These are phyloP conservation scores for Simmondsia chinensis DNA, from an alignment of 148 eudicot genomes.

Conservation along the genomic window DNA sequence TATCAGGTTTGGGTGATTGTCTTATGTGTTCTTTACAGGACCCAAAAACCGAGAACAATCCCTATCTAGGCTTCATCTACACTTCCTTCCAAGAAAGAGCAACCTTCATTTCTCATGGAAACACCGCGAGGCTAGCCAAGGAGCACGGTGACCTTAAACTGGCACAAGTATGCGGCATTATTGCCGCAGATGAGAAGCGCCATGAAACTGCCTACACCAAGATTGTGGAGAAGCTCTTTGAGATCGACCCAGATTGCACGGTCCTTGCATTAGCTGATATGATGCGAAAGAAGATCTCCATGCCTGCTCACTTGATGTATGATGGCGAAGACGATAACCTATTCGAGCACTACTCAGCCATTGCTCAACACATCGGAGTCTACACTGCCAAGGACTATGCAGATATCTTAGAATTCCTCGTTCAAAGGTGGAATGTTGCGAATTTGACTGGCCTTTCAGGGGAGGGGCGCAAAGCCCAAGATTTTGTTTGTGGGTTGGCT, in stretches of 20 bases:
- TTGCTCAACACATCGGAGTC: constrained; percentile 50
- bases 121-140: constrained; percentile 59
- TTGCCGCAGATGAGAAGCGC: constrained; percentile 63
- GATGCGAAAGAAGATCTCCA: constrained; percentile 65
- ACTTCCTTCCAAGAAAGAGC: constrained; percentile 68
- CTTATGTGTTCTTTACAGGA: constrained; percentile 22
- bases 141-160: constrained; percentile 44
- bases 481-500: constrained; percentile 38
- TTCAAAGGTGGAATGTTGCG: constrained; percentile 39
- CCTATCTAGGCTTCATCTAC: constrained; percentile 52
- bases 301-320: constrained; percentile 68
- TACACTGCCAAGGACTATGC: constrained; percentile 54
- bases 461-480: constrained; percentile 36
- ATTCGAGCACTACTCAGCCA: constrained; percentile 47
- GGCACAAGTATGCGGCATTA: constrained; percentile 55
- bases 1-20: not conserved
- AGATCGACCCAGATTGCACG: constrained; percentile 52
- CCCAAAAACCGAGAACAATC: constrained; percentile 41
- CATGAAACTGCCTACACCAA: constrained; percentile 62
- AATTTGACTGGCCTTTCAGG: constrained; percentile 35
- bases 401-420: constrained; percentile 43
- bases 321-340: constrained; percentile 48
- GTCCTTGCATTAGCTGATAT: constrained; percentile 51
- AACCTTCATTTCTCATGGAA: constrained; percentile 57
- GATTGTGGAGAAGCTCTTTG: constrained; percentile 55